Conservation (phyloP, 73 alveolate species). For the Blepharisma japonicum region DNA sequence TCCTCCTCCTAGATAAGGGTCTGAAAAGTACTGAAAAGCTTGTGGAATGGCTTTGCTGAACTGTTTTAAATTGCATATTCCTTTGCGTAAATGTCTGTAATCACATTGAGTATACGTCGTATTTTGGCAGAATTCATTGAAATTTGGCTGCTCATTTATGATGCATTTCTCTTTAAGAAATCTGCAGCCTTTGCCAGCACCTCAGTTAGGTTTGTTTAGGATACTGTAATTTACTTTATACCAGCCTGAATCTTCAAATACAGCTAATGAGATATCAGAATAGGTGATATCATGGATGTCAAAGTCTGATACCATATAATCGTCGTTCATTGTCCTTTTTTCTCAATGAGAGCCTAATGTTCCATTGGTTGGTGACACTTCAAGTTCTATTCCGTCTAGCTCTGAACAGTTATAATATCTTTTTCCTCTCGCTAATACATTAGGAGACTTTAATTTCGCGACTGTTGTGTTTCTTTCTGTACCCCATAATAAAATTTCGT, state of each 20-base stretch:
- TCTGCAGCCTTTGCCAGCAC: slow-evolving; percentile 10
- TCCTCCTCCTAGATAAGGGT: neutral
- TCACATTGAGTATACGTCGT: neutral
- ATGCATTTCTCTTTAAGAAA: slow-evolving; percentile 8
- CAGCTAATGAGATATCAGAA: slow-evolving; percentile 11
- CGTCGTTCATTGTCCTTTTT: slow-evolving; percentile 12
- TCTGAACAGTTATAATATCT: neutral
- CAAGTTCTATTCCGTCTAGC: slow-evolving; percentile 19
- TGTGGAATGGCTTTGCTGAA: neutral
- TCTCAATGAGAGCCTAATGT: neutral
- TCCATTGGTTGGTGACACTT: neutral
- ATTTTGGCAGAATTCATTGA: neutral
- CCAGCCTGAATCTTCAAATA: slow-evolving; percentile 35
- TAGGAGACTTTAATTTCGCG: neutral
- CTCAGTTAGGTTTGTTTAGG: neutral
- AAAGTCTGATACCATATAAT: neutral
- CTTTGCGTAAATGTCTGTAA: neutral
- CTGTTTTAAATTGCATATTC: neutral
- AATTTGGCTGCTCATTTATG: neutral
- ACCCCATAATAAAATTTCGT: neutral
- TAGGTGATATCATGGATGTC: slow-evolving; percentile 1
- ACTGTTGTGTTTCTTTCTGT: slow-evolving; percentile 16
- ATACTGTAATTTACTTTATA: slow-evolving; percentile 3
- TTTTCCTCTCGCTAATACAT: neutral
- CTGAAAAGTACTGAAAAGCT: slow-evolving; percentile 5